Base-by-base conservation (phyloP, 2,329 filamentous ascomycete genomes). In the Colletotrichum destructivum region DNA sequence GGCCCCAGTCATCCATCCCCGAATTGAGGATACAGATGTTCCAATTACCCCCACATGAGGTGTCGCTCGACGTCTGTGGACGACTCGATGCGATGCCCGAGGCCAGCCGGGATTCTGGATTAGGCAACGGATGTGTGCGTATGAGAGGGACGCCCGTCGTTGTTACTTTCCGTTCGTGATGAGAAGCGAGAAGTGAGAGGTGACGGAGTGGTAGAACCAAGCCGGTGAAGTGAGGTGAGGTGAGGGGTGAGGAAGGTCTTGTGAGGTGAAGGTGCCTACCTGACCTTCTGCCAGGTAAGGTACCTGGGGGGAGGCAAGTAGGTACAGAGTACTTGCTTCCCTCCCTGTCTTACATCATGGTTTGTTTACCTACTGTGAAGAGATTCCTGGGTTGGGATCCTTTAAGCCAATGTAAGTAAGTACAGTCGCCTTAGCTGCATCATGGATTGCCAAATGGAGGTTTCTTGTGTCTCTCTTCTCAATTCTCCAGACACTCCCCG, bases 61-160 rank as follows among this genome's bases (percentile, higher is more conserved):
- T 18, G 15, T 16, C 46, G 18, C 26, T 26, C 23, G 44, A 55
- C 21, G 66, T 31, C 18, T 31, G 31, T 52, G 18, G 31, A 46
- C 38, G 46, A 62, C 47, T 69, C 31, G 46, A 69, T 23, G 65
- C 46, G 65, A 69, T 62, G 69, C 69, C 35, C 69, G 69, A 69
- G 47, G 65, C 52, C 59, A 71, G 65, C 65, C 69, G 69, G 46
- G 12, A 52, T 49, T 26, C 65, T 38, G 52, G 16, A 55, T 54
- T 65, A 71, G 65, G 65, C 59, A 60, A 71, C n/a, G n/a, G 26
- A 47, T 18, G 16, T 40, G 46, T 49, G 46, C 35, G 46, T 51
- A 21, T 63, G 40, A 35, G 47, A 47, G 54, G 6, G 52, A 49
- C 42, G 56, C 40, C 47, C 46, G 60, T 47, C 38, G 21, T 8